Percentiles rank a stretch among this genome's conserved stretches.
Evolutionary conservation across 2,329 filamentous ascomycete genomes (phyloP).

Genomic region (Diaporthe ampelina): DNA sequence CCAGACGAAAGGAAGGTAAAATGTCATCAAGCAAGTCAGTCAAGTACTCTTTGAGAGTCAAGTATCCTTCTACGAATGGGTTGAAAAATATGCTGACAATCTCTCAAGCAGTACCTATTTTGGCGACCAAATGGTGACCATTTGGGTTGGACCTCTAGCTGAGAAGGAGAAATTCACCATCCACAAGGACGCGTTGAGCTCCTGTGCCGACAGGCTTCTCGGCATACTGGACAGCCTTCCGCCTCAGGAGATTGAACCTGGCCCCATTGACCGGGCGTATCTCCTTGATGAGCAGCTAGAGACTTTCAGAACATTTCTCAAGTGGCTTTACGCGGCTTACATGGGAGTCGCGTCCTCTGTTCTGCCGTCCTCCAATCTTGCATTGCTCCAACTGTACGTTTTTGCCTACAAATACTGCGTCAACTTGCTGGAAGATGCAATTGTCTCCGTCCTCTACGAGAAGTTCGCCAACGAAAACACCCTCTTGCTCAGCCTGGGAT

Average conservation of each 20-base stretch:
- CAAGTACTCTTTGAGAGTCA: neutral
- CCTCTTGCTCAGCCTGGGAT: neutral
- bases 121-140: neutral
- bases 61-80: neutral
- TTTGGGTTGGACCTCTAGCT: slow-evolving; percentile 3
- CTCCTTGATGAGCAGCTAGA: slow-evolving; percentile 50
- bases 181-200: neutral
- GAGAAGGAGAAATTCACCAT: neutral
- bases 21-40: neutral
- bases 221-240: neutral
- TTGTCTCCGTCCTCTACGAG: neutral
- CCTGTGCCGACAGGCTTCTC: neutral
- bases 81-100: neutral
- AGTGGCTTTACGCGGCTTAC: slow-evolving; percentile 48
- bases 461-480: neutral
- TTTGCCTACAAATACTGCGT: neutral
- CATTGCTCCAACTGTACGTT: slow-evolving; percentile 1
- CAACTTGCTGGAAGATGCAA: neutral
- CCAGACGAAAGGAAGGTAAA: neutral
- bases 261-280: slow-evolving; percentile 36
- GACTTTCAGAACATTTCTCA: slow-evolving; percentile 46
- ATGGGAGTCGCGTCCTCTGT: neutral
- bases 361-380: neutral
- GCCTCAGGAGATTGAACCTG: neutral
- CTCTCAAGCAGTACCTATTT: neutral